Percentiles rank a stretch among this genome's conserved stretches.
phyloP scores from a whole-genome alignment of 371 early-diverging fungal genomes.

The Mortierella sp. region DNA sequence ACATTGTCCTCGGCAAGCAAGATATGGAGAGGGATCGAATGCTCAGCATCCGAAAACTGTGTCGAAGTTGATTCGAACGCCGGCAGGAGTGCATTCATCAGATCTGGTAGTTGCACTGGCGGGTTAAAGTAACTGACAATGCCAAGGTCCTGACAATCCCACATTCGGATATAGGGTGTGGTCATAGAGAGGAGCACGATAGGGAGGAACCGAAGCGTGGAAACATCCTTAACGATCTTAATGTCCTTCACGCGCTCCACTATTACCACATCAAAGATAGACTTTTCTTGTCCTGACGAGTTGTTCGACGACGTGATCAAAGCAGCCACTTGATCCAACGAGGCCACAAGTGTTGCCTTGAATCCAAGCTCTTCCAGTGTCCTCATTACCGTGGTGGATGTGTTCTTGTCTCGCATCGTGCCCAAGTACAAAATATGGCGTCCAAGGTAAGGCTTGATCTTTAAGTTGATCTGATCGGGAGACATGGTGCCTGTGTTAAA shows the following conservation, averaged over 20 bases:
- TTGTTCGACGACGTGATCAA: slow-evolving; percentile 16
- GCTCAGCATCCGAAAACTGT: slow-evolving; percentile 62
- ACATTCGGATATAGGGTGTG: slow-evolving; percentile 64
- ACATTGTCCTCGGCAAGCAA: slow-evolving; percentile 85
- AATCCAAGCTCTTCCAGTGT: slow-evolving; percentile 56
- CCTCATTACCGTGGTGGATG: slow-evolving; percentile 42
- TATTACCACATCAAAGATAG: slow-evolving; percentile 65
- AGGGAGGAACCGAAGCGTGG: slow-evolving; percentile 69
- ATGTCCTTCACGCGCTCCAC: slow-evolving; percentile 63
- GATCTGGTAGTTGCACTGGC: slow-evolving; percentile 65
- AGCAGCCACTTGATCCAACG: slow-evolving; percentile 56
- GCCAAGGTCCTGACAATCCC: slow-evolving; percentile 70
- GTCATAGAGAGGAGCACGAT: slow-evolving; percentile 67
- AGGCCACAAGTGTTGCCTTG: slow-evolving; percentile 52
- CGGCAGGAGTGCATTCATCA: slow-evolving; percentile 72
- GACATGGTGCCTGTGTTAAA: slow-evolving; percentile 56
- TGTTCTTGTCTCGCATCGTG: slow-evolving; percentile 53
- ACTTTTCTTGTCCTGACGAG: slow-evolving; percentile 24
- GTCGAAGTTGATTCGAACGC: slow-evolving; percentile 75
- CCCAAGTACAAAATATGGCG: slow-evolving; percentile 63
- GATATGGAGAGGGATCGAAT: slow-evolving; percentile 65
- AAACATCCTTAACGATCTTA: slow-evolving; percentile 63
- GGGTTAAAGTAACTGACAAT: slow-evolving; percentile 72
- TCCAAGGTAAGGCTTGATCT: slow-evolving; percentile 57
- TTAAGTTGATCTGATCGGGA: slow-evolving; percentile 55